Evolutionary conservation across 768 basidiomycete genomes (phyloP), one percentile per base, ranked within the genome.

Genomic region (Pleurotus cornucopiae): DNA sequence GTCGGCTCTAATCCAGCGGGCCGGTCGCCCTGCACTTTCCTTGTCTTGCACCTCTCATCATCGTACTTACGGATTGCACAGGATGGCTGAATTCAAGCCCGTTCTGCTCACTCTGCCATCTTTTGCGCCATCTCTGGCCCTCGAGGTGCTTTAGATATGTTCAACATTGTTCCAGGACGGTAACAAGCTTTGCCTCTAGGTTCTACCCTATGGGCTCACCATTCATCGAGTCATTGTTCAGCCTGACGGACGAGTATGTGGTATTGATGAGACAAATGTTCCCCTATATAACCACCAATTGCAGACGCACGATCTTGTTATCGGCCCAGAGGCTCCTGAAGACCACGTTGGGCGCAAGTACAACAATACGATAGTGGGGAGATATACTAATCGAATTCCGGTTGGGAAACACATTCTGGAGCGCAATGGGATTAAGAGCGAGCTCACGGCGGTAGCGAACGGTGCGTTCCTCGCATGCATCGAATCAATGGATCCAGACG

Each of bases 281-380:
- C 30, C 41, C 58, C 53, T 16, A 34, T 13, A 20, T 30, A 53
- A 55, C 53, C 59, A 39, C 55, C 54, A 6, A 37, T 14, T 13
- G 5, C 61, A 88, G 86, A 87, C 84, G 5, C 86, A 90, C 69
- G 89, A 90, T 67, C 78, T 91, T 57, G 81, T 91, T 43, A 76
- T 89, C 61, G 89, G 88, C 14, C 88, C 89, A 39, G 84, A 88
- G 70, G 68, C 73, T 44, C 82, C 86, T 49, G 63, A 75, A 59
- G 81, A 75, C 58, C 86, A 89, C 66, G 66, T 73, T 30, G 68
- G 66, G 9, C 79, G 85, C 66, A 86, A 83, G 68, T 90, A 90
- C 69, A 83, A 79, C 46, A 89, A 90, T 69, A 82, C 84, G 7
- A 76, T 89, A 64, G 76, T 90, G 49, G 89, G 89, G 25, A 74